Evolutionary conservation across 495 filamentous ascomycete genomes (phyloP).

Genomic region (Aspergillus carlsbadensis): DNA sequence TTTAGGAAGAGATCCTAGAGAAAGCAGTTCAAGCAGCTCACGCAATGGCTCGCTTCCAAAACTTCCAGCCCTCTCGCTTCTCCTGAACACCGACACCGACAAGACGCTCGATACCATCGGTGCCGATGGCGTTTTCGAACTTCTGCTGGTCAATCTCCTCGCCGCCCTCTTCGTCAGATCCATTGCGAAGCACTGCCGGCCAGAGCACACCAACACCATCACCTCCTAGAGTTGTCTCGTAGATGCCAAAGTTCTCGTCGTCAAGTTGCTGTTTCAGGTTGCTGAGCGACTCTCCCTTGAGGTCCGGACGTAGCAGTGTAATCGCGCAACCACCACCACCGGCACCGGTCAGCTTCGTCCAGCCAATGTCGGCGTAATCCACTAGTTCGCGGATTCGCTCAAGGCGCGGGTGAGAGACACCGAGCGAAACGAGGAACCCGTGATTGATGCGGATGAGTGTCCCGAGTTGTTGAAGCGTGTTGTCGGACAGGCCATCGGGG

Average conservation of each 20-base stretch:
- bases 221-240: slow-evolving; percentile 83
- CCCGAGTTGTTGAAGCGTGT: slow-evolving; percentile 67
- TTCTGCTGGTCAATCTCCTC: slow-evolving; percentile 92
- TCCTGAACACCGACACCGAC: slow-evolving; percentile 60
- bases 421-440: slow-evolving; percentile 80
- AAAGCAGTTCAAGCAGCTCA: slow-evolving; percentile 10
- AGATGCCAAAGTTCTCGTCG: slow-evolving; percentile 75
- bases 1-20: too few species aligned
- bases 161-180: slow-evolving; percentile 69
- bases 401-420: slow-evolving; percentile 89
- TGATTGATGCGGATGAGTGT: slow-evolving; percentile 92
- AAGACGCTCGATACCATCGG: slow-evolving; percentile 74
- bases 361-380: slow-evolving; percentile 85
- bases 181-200: slow-evolving; percentile 81
- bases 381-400: slow-evolving; percentile 91
- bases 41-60: slow-evolving; percentile 64
- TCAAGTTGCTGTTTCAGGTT: slow-evolving; percentile 66
- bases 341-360: slow-evolving; percentile 95
- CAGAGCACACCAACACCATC: slow-evolving; percentile 91
- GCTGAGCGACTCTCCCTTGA: slow-evolving; percentile 48
- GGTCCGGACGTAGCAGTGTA: slow-evolving; percentile 73
- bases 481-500: slow-evolving; percentile 58
- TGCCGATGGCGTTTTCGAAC: slow-evolving; percentile 78
- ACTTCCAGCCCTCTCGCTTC: slow-evolving; percentile 86
- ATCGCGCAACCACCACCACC: slow-evolving; percentile 96